Evolutionary conservation across 2,329 filamentous ascomycete species (phyloP).

Genomic region (Microcera coccophila): DNA sequence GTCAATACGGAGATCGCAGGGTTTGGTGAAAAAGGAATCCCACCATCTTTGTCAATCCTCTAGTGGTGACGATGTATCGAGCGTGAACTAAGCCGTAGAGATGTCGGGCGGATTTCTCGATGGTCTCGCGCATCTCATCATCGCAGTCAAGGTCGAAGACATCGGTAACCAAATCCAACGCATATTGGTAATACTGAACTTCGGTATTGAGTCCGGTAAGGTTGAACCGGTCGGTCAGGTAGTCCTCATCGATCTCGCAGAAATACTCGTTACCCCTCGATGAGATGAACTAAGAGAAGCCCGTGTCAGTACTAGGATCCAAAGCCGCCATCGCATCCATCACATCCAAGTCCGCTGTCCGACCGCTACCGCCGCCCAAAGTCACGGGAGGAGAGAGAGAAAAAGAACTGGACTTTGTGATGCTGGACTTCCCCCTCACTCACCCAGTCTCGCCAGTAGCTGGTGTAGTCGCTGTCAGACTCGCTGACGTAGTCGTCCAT

Average conservation of each 20-base stretch:
- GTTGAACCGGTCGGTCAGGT: conserved; percentile 97
- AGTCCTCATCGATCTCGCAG: conserved; percentile 99
- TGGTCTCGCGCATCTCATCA: conserved; percentile 95
- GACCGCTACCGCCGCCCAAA: too few species aligned
- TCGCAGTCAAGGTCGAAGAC: conserved; percentile 98
- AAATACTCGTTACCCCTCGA: conserved; percentile 98
- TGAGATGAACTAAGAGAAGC: conserved; percentile 75
- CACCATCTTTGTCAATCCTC: conserved; percentile 95
- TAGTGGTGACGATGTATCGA: conserved; percentile 92
- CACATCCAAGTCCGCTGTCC: background rate
- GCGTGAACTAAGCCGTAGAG: conserved; percentile 95
- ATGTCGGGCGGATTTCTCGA: conserved; percentile 94
- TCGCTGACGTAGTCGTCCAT: conserved; percentile 99
- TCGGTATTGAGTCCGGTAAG: conserved; percentile 94
- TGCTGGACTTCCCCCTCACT: conserved; percentile 39
- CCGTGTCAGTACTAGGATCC: conserved; percentile 14
- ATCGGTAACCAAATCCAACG: conserved; percentile 92
- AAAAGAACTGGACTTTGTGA: background rate
- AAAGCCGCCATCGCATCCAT: background rate
- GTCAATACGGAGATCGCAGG: conserved; percentile 1
- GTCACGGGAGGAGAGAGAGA: too few species aligned
- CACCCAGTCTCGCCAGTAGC: conserved; percentile 99
- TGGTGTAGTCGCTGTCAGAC: conserved; percentile 97
- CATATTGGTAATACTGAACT: conserved; percentile 98
- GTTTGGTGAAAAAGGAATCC: conserved; percentile 20